These are phyloP conservation scores for Diutina mesorugosa DNA, from an alignment of 1,139 yeast genomes.

Conservation along the genomic window DNA sequence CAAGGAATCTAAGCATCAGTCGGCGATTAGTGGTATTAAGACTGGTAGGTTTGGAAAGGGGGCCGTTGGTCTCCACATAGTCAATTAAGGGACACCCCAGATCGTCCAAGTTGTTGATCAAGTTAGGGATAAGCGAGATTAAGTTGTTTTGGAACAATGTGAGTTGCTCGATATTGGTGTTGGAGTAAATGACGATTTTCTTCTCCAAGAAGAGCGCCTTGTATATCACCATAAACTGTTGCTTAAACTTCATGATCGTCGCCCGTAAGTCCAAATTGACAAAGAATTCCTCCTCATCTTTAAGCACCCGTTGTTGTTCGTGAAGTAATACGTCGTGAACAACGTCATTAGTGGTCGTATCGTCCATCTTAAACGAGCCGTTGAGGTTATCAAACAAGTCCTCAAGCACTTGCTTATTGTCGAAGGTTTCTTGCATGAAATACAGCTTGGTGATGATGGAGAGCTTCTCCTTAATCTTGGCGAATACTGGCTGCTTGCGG, in stretches of 20 bases:
- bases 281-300: constrained; percentile 35
- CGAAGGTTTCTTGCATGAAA: constrained; percentile 69
- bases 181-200: constrained; percentile 59
- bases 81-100: constrained; percentile 72
- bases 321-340: not conserved
- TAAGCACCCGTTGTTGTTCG: constrained; percentile 7
- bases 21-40: constrained; percentile 67
- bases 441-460: constrained; percentile 82
- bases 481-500: constrained; percentile 68
- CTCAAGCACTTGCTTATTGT: constrained; percentile 54
- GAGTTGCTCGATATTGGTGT: constrained; percentile 58
- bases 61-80: constrained; percentile 33
- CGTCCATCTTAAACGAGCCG: constrained; percentile 15
- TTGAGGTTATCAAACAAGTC: constrained; percentile 65
- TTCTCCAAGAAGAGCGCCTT: constrained; percentile 72
- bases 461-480: constrained; percentile 78
- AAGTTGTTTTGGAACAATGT: constrained; percentile 69
- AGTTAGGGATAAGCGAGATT: constrained; percentile 64
- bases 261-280: constrained; percentile 67
- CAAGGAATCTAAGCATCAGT: constrained; percentile 69
- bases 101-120: constrained; percentile 59
- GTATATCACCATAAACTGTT: constrained; percentile 52
- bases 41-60: constrained; percentile 48
- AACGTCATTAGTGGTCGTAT: constrained; percentile 7
- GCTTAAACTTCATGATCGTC: constrained; percentile 45